A percentile compares a stretch with the other conserved stretches of the same genome.
These are phyloP conservation scores for Starmerella powellii DNA, from an alignment of 805 yeast genomes.

Conservation along the genomic window DNA sequence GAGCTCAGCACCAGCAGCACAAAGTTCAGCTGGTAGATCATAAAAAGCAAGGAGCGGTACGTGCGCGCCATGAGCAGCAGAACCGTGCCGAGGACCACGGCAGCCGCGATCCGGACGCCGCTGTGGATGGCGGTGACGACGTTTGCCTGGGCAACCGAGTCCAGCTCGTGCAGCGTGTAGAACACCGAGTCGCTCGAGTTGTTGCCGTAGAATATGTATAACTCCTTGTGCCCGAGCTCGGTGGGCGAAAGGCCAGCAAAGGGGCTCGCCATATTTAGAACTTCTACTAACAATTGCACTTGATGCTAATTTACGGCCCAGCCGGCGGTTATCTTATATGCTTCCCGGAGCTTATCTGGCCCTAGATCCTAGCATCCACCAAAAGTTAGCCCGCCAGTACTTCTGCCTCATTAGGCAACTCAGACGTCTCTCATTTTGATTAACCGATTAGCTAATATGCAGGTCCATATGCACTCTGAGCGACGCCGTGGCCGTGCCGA, in stretches of 20 bases:
- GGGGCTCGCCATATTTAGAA: background rate
- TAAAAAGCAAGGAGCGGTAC: slow-evolving; percentile 55
- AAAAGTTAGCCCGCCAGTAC: background rate
- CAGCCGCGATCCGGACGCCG: slow-evolving; percentile 50
- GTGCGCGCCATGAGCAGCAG: slow-evolving; percentile 40
- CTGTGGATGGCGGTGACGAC: slow-evolving; percentile 11
- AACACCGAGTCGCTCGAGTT: background rate
- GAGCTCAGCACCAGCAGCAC: slow-evolving; percentile 47
- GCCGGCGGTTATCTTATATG: too few species aligned
- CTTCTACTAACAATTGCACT: too few species aligned
- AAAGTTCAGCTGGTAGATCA: slow-evolving; percentile 56
- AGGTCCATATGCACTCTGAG: too few species aligned
- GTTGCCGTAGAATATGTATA: too few species aligned
- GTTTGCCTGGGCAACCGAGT: slow-evolving; percentile 3
- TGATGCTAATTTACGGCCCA: too few species aligned
- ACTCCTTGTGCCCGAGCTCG: background rate
- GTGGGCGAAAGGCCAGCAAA: background rate
- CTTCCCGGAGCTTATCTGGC: too few species aligned
- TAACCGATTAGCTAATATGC: too few species aligned
- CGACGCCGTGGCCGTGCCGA: too few species aligned
- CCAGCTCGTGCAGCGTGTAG: slow-evolving; percentile 6
- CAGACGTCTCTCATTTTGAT: too few species aligned
- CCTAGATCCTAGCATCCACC: too few species aligned
- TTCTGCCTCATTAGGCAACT: background rate
- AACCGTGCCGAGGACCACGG: slow-evolving; percentile 36